These are phyloP conservation scores for Daldinia childiae DNA, from an alignment of 495 filamentous ascomycete genomes.

Conservation along the genomic window DNA sequence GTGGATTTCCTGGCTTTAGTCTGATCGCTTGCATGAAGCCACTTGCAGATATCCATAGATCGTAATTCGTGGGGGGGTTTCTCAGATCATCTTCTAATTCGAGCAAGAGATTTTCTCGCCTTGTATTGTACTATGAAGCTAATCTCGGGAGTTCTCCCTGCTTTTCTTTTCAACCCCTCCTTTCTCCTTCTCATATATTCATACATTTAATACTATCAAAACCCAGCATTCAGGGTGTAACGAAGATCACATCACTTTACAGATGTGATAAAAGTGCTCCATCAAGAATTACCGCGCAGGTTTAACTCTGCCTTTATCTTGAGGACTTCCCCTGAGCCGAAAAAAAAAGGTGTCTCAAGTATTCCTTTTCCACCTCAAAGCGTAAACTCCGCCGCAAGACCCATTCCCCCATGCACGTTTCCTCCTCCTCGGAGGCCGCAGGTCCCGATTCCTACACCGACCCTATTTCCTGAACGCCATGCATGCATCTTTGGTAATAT, in stretches of 20 bases:
- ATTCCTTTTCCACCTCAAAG: slow-evolving; percentile 17
- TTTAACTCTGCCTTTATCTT: slow-evolving; percentile 13
- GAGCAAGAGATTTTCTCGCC: slow-evolving; percentile 14
- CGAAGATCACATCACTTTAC: neutral
- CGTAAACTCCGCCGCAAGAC: slow-evolving; percentile 34
- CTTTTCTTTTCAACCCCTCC: neutral
- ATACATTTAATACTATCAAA: slow-evolving; percentile 18
- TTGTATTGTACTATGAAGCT: slow-evolving; percentile 5
- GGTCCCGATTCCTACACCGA: slow-evolving; percentile 30
- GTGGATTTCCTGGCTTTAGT: slow-evolving; percentile 9
- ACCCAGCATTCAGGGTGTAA: neutral
- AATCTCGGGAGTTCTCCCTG: slow-evolving; percentile 4
- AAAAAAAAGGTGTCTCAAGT: slow-evolving; percentile 3
- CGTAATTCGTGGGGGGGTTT: neutral
- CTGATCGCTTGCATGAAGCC: slow-evolving; percentile 12
- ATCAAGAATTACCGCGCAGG: slow-evolving; percentile 17
- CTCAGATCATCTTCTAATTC: slow-evolving; percentile 7
- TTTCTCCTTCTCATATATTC: slow-evolving; percentile 11
- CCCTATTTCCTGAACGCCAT: slow-evolving; percentile 45
- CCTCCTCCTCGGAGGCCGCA: slow-evolving; percentile 30
- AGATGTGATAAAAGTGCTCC: neutral
- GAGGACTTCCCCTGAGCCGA: neutral
- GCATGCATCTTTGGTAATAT: slow-evolving; percentile 45
- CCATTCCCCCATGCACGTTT: slow-evolving; percentile 26
- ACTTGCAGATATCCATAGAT: slow-evolving; percentile 23